Evolutionary conservation across 495 filamentous ascomycete genomes (phyloP).

Genomic region (Penicillium mononematosum): DNA sequence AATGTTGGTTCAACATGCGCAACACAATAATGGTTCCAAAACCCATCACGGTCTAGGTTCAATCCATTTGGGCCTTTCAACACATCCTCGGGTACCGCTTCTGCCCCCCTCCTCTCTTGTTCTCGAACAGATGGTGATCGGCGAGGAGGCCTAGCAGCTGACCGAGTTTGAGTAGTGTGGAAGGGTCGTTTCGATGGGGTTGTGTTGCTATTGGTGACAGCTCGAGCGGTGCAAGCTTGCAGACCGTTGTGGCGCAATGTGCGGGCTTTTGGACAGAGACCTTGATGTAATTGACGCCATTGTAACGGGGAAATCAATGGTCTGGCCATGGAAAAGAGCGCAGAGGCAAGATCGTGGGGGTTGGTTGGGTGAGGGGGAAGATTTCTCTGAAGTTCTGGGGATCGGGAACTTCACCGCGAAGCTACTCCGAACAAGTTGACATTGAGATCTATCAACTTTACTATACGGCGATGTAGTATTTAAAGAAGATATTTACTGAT

Average conservation of each 20-base stretch:
- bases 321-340: constrained; percentile 14
- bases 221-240: constrained; percentile 6
- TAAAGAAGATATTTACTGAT: not conserved
- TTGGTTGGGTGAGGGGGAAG: constrained; percentile 1
- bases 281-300: constrained; percentile 17
- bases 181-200: constrained; percentile 17
- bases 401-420: constrained; percentile 12
- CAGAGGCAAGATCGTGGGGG: not conserved
- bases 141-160: not conserved
- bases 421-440: not conserved
- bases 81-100: not conserved
- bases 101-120: not conserved
- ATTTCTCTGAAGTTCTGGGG: constrained; percentile 11
- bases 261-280: constrained; percentile 1
- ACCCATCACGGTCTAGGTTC: not conserved
- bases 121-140: not conserved
- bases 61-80: not conserved
- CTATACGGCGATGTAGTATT: not conserved
- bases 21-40: not conserved
- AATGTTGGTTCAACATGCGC: not conserved
- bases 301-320: constrained; percentile 10
- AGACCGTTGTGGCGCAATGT: not conserved
- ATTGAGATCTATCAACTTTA: constrained; percentile 2
- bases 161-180: constrained; percentile 16
- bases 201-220: constrained; percentile 9